Evolutionary conservation across 2,329 filamentous ascomycete genomes (phyloP).

Genomic region (Elsinoe necatrix): DNA sequence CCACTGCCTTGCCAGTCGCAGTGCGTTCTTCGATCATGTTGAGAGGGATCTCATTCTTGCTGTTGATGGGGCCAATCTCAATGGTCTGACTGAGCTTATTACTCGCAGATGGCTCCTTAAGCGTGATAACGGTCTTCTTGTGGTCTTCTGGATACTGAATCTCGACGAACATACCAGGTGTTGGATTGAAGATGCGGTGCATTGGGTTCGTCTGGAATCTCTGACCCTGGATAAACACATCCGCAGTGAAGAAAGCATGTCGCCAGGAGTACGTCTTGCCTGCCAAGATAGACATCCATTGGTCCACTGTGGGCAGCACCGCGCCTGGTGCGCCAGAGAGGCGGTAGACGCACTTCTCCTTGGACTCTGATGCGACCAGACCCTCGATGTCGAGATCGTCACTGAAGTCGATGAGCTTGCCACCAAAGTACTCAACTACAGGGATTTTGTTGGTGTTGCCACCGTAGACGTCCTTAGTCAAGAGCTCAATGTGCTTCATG

Average conservation of each 20-base stretch:
- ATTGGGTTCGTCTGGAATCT: slow-evolving; percentile 97
- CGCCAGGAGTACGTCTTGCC: slow-evolving; percentile 84
- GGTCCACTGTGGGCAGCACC: slow-evolving; percentile 66
- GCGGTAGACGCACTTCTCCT: slow-evolving; percentile 73
- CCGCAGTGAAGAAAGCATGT: slow-evolving; percentile 85
- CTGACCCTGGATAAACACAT: slow-evolving; percentile 89
- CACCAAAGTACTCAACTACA: slow-evolving; percentile 88
- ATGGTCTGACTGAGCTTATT: slow-evolving; percentile 84
- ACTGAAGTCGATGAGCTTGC: slow-evolving; percentile 65
- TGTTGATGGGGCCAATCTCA: slow-evolving; percentile 65
- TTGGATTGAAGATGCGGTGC: slow-evolving; percentile 79
- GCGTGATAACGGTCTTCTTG: slow-evolving; percentile 71
- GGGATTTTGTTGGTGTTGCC: slow-evolving; percentile 68
- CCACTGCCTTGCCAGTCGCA: slow-evolving; percentile 70
- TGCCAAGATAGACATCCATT: slow-evolving; percentile 82
- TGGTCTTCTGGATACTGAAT: slow-evolving; percentile 74
- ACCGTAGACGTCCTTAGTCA: slow-evolving; percentile 72
- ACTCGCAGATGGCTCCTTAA: slow-evolving; percentile 78
- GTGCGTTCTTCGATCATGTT: slow-evolving; percentile 91
- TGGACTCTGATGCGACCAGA: slow-evolving; percentile 71
- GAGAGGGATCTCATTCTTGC: slow-evolving; percentile 68
- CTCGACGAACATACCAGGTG: slow-evolving; percentile 81
- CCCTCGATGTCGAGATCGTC: slow-evolving; percentile 75
- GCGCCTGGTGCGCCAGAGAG: slow-evolving; percentile 67
- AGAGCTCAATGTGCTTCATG: slow-evolving; percentile 69